Conservation (phyloP, 768 basidiomycete genomes). For the Dioszegia crocea region DNA sequence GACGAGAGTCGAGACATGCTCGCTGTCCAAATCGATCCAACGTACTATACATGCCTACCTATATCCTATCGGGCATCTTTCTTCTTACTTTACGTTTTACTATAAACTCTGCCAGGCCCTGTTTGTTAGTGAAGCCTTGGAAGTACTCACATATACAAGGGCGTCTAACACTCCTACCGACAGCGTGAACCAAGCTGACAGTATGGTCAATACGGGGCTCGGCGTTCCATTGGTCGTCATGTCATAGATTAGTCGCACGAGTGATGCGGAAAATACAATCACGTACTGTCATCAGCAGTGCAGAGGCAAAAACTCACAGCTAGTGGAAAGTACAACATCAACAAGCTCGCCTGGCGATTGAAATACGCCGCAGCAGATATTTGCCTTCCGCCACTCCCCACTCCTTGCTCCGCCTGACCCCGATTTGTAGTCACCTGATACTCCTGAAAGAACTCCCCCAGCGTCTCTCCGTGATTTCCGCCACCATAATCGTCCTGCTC, state of each 20-base stretch:
- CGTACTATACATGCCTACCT: too few species aligned
- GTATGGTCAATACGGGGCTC: conserved; percentile 26
- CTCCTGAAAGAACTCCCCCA: conserved; percentile 44
- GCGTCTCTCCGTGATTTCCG: conserved; percentile 19
- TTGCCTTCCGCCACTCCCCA: conserved; percentile 10
- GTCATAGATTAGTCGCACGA: conserved; percentile 45
- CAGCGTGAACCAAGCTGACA: conserved; percentile 42
- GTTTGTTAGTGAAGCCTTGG: not conserved
- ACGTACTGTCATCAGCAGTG: conserved; percentile 31
- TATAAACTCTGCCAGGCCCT: conserved; percentile 45
- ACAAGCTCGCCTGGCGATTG: conserved; percentile 47
- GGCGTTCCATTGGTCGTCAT: conserved; percentile 31
- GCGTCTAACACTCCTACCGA: conserved; percentile 47
- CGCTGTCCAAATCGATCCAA: too few species aligned
- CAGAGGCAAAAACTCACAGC: conserved; percentile 31
- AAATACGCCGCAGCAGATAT: conserved; percentile 46
- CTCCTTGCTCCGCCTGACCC: conserved; percentile 7
- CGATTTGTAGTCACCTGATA: conserved; percentile 22
- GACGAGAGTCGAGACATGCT: too few species aligned
- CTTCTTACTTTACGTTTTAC: conserved; percentile 37
- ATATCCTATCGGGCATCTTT: conserved; percentile 40
- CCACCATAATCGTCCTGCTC: conserved; percentile 2
- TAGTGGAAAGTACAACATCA: conserved; percentile 49
- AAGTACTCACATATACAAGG: conserved; percentile 44
- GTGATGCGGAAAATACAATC: conserved; percentile 41